phyloP scores from a whole-genome alignment of 306 rosid genomes.

The Alnus rubra region DNA sequence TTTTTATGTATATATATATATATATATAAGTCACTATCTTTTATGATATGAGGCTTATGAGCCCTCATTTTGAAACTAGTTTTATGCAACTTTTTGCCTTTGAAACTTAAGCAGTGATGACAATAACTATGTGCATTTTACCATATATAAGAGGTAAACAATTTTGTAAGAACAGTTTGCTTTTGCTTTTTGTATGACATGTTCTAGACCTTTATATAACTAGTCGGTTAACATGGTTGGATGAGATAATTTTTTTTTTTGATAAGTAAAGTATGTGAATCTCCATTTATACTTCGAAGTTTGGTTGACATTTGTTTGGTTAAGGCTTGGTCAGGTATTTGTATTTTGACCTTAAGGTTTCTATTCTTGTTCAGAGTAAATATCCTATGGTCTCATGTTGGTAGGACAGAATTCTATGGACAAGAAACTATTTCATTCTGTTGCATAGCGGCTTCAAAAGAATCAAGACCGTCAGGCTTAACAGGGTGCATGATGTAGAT shows the following conservation, averaged over 20 bases:
- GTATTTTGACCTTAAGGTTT: neutral
- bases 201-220: neutral
- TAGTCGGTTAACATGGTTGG: neutral
- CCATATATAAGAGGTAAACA: neutral
- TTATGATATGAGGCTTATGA: no score
- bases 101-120: conserved; percentile 77
- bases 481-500: neutral
- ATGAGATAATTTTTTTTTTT: neutral
- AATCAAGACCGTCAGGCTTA: neutral
- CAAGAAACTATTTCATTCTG: neutral
- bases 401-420: neutral
- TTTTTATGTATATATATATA: no score
- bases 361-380: neutral
- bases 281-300: neutral
- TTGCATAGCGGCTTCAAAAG: neutral
- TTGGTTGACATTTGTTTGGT: neutral
- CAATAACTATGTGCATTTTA: conserved; percentile 44
- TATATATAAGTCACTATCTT: no score
- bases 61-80: no score
- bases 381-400: neutral
- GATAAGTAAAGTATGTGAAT: no score
- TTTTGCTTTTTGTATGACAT: neutral
- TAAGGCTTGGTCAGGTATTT: neutral
- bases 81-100: no score
- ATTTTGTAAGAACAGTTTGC: neutral